Evolutionary conservation across 73 alveolate genomes (phyloP).

Genomic region (Halteria grandinella): DNA sequence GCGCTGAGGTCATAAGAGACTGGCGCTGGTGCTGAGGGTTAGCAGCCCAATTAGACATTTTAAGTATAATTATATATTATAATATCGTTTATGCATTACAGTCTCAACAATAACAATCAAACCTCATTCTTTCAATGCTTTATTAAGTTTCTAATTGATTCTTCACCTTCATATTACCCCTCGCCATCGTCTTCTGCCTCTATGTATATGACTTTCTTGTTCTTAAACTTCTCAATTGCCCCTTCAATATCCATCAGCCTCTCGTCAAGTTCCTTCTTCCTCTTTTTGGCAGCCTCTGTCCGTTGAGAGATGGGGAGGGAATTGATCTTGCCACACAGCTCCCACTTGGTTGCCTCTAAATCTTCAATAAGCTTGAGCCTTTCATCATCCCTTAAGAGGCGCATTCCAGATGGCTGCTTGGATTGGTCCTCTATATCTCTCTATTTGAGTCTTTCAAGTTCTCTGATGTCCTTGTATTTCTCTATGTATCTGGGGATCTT

Average conservation of each 20-base stretch:
- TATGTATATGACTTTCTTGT: no score
- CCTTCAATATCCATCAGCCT: conserved; percentile 84
- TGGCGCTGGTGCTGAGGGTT: conserved; percentile 18
- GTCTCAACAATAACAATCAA: no score
- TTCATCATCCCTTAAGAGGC: conserved; percentile 87
- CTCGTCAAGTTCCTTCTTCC: conserved; percentile 78
- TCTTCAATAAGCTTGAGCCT: conserved; percentile 77
- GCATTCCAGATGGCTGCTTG: conserved; percentile 86
- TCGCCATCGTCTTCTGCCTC: no score
- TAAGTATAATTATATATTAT: neutral
- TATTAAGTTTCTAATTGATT: no score
- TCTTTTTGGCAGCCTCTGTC: conserved; percentile 72
- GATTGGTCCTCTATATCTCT: conserved; percentile 65
- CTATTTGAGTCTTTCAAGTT: conserved; percentile 68
- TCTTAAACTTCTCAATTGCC: conserved; percentile 86
- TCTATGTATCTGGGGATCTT: conserved; percentile 79
- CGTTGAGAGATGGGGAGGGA: conserved; percentile 81
- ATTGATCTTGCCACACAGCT: conserved; percentile 65
- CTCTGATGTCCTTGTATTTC: conserved; percentile 71
- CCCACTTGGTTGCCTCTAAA: conserved; percentile 75
- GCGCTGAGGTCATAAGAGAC: conserved; percentile 2
- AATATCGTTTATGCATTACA: no score
- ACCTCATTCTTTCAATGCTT: no score
- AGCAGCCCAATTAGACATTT: conserved; percentile 43
- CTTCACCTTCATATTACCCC: no score